Percentiles rank a stretch among this genome's conserved stretches.
Conservation (phyloP, 2,329 filamentous ascomycete species). For the Colletotrichum lini region DNA sequence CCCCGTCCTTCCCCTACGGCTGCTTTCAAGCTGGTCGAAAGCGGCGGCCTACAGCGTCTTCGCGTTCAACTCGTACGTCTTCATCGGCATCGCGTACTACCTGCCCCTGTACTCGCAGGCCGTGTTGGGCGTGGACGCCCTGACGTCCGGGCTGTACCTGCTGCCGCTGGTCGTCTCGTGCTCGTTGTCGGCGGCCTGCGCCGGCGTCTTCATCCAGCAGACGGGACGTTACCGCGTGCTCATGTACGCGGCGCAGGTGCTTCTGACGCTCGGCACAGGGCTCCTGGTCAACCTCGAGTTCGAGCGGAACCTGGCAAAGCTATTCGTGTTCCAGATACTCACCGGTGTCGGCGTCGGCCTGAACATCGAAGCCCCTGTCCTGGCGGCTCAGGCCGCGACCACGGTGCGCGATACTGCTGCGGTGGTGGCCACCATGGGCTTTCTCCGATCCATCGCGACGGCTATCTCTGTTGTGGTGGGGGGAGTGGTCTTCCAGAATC, state of each 20-base stretch:
- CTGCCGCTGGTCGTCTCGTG: slow-evolving; percentile 50
- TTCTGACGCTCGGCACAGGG: slow-evolving; percentile 77
- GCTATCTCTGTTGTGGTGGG: slow-evolving; percentile 79
- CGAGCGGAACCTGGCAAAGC: slow-evolving; percentile 67
- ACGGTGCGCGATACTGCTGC: slow-evolving; percentile 76
- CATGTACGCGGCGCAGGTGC: slow-evolving; percentile 70
- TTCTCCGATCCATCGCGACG: slow-evolving; percentile 78
- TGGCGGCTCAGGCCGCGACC: slow-evolving; percentile 76
- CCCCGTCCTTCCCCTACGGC: slow-evolving; percentile 57
- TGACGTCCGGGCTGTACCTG: slow-evolving; percentile 51
- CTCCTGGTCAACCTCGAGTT: slow-evolving; percentile 74
- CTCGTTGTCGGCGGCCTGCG: slow-evolving; percentile 42
- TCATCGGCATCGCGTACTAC: slow-evolving; percentile 70
- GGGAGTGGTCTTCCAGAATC: slow-evolving; percentile 83
- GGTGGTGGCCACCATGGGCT: slow-evolving; percentile 76
- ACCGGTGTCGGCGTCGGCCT: slow-evolving; percentile 76
- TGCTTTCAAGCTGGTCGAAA: slow-evolving; percentile 62
- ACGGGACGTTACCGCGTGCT: slow-evolving; percentile 75
- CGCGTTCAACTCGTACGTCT: slow-evolving; percentile 78
- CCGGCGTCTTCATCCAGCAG: slow-evolving; percentile 63
- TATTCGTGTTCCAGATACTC: slow-evolving; percentile 74
- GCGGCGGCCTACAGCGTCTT: slow-evolving; percentile 78
- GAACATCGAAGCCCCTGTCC: slow-evolving; percentile 78
- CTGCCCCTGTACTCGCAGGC: slow-evolving; percentile 64
- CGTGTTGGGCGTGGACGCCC: slow-evolving; percentile 52